Base-by-base conservation (phyloP, 306 rosid species). In the Vigna mungo region DNA sequence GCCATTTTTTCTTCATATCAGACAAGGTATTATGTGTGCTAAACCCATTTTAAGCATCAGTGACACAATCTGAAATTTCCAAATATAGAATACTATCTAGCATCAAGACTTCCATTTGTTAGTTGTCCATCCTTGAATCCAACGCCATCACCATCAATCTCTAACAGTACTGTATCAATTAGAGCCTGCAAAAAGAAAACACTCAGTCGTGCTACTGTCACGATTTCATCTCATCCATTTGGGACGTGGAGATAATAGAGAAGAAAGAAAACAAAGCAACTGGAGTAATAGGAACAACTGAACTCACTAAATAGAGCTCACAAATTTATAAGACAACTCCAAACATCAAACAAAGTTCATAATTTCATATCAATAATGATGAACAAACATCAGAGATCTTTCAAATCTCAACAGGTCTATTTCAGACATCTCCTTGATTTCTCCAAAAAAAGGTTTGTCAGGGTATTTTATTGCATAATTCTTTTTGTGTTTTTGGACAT, bases 161-260 rank as follows among this genome's bases (percentile, higher is more conserved):
- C 95, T 58, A 76, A 52, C 77, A 74, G 25, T 59, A 75, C 83
- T 6, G 81, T 34, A 37, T 92, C 96, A 72, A 94, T 90, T 12
- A 92, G 83, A 75, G 77, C 78, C 97, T 95, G 95, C 88, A 12
- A 39, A 87, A 62, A n/a, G 32, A 46, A 36, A 34, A 14, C 11
- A 58, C 65, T 36, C 70, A 52, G 49, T 56, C 70, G 46, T 41
- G 80, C 63, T 69, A 58, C 72, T 13, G 16, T 48, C 65, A 58
- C 48, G 25, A 71, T 56, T 70, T 64, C 63, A 68, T 51, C 69
- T 52, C 36, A 36, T 20, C 49, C 64, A 71, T 34, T 17, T 27
- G n/a, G 47, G 17, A 56, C 43, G 12, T 9, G 14, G 25, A 34
- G 71, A 48, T 55, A 15, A 48, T 55, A 15, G 52, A 54, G 72